A percentile compares a stretch with the other conserved stretches of the same genome.
Conservation (phyloP, 2,329 filamentous ascomycete species). For the Nectriaceae sp. region DNA sequence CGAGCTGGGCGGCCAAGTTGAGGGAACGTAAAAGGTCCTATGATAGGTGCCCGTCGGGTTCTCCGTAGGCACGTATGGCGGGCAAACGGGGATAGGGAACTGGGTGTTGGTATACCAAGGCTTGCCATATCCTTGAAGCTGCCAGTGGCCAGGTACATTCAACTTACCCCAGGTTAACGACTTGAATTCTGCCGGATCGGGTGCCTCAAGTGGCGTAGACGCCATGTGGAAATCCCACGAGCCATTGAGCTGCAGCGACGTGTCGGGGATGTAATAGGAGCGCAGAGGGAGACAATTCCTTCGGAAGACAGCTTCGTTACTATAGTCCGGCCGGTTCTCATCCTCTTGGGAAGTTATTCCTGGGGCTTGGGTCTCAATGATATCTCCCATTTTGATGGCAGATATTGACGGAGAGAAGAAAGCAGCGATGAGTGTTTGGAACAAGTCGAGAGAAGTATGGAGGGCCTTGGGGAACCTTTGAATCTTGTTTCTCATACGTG, state of each 20-base stretch:
- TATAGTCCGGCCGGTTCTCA: conserved; percentile 46
- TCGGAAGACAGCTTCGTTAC: conserved; percentile 52
- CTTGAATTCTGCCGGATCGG: conserved; percentile 34
- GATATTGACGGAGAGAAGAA: too few species aligned
- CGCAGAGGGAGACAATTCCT: conserved; percentile 55
- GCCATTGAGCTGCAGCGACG: conserved; percentile 54
- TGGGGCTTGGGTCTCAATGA: conserved; percentile 11
- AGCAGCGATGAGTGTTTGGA: too few species aligned
- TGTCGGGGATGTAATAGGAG: conserved; percentile 54
- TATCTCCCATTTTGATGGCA: conserved; percentile 20
- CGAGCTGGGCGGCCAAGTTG: conserved; percentile 42
- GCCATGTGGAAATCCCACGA: conserved; percentile 58
- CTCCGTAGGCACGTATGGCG: conserved; percentile 64
- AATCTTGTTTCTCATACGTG: too few species aligned
- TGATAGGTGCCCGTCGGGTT: conserved; percentile 67
- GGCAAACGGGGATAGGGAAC: conserved; percentile 68
- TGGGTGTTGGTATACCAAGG: conserved; percentile 72
- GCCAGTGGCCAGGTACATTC: conserved; percentile 70
- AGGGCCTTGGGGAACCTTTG: too few species aligned
- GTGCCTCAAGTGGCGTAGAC: conserved; percentile 46
- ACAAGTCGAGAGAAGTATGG: too few species aligned
- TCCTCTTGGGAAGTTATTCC: conserved; percentile 38
- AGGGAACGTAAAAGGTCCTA: conserved; percentile 54
- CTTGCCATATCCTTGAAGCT: conserved; percentile 65
- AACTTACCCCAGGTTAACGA: conserved; percentile 42